Conservation (phyloP, 176 grass and related monocot genomes). For the Carex parvula region DNA sequence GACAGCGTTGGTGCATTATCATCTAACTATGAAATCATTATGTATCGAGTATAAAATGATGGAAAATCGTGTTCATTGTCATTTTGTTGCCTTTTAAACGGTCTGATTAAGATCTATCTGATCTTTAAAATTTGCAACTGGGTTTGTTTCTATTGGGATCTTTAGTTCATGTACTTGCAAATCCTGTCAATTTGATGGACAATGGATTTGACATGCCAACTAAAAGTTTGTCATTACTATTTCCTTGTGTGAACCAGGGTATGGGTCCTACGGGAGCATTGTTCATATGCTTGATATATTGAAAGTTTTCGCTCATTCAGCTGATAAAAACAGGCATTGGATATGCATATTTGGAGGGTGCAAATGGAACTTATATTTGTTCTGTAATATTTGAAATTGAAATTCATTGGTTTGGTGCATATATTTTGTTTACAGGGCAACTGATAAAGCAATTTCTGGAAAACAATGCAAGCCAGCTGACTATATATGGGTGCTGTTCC, state of each 20-base stretch:
- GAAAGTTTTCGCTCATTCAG: not conserved
- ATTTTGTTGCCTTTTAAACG: not conserved
- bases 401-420: constrained; percentile 18
- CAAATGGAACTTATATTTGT: not conserved
- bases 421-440: constrained; percentile 69
- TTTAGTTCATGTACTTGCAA: not conserved
- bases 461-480: constrained; percentile 84
- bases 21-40: not conserved
- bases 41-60: not conserved
- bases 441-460: constrained; percentile 75
- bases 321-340: not conserved
- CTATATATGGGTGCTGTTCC: constrained; percentile 75
- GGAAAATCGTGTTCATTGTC: not conserved
- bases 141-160: not conserved
- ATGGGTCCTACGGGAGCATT: not conserved
- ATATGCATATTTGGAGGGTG: not conserved
- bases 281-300: not conserved
- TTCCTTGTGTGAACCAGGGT: not conserved
- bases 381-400: constrained; percentile 1
- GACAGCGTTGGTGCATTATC: not conserved
- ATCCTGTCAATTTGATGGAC: not conserved
- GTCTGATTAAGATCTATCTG: not conserved
- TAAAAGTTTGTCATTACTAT: not conserved
- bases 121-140: not conserved
- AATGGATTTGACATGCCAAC: not conserved